Conservation (phyloP, 106 monocot genomes). For the Xerophyta viscosa region DNA sequence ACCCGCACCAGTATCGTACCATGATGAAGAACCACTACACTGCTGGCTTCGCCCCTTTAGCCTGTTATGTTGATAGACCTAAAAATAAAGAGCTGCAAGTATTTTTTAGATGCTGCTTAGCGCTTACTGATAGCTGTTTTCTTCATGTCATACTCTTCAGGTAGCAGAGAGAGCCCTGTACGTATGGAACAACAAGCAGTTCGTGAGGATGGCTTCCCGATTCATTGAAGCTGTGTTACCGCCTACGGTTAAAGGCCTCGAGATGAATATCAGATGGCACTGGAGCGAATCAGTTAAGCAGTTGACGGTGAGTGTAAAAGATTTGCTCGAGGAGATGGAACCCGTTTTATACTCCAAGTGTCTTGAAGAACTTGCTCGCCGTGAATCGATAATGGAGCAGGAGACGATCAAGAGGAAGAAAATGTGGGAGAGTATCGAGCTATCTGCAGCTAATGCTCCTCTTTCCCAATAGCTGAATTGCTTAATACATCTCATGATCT, state of each 20-base stretch:
- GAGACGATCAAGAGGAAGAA: conserved; percentile 23
- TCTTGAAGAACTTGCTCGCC: conserved; percentile 9
- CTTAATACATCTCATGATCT: no score
- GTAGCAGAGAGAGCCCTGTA: conserved; percentile 53
- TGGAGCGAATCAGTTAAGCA: conserved; percentile 49
- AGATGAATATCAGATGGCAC: conserved; percentile 33
- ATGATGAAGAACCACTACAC: no score
- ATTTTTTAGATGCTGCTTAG: no score
- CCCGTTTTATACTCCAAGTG: conserved; percentile 34
- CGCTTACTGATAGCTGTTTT: no score
- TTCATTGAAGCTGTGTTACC: conserved; percentile 30
- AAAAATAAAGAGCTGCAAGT: no score
- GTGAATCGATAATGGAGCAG: conserved; percentile 1
- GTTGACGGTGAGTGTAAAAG: conserved; percentile 27
- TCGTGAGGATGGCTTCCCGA: conserved; percentile 28
- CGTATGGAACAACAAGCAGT: conserved; percentile 50
- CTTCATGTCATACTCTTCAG: no score
- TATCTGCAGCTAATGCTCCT: conserved; percentile 9
- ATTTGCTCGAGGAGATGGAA: conserved; percentile 34
- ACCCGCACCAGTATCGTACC: no score
- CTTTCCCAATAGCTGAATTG: no score
- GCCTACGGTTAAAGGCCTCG: conserved; percentile 17
- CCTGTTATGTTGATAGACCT: no score
- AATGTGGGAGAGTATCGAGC: conserved; percentile 35
- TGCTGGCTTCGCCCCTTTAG: no score